Evolutionary conservation across 345 rosid species (phyloP), one percentile per base, ranked within the genome.

Genomic region (Brassica carinata): DNA sequence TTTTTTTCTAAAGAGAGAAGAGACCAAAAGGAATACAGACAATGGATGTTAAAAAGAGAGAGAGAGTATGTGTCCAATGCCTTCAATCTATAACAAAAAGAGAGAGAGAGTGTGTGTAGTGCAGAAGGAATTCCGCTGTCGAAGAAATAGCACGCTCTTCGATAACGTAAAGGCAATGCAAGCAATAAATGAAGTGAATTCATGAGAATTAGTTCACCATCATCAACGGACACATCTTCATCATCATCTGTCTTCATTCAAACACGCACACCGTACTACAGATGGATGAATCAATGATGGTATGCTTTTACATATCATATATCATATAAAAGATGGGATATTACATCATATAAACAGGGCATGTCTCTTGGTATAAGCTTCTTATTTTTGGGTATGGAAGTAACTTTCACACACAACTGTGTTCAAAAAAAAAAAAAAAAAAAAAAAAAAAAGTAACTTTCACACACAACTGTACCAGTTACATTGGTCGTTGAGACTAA

Each of bases 91-190:
- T 34, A 34, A 34, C 7, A 34, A 34, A 38, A 40, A 40, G 8
- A n/a, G 14, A 34, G n/a, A 30, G 26, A 31, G 62, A 65, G 34
- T 55, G 48, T 23, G 26, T 23, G 26, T 23, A 23, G n/a, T 4
- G 64, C 75, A 79, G 77, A 72, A 72, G 63, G 82, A 75, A 79
- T 74, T 82, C 81, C 85, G 64, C 59, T 78, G 75, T 87, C 87
- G 69, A 64, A 30, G 73, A 67, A 76, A 84, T 76, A 72, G 85
- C 91, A 87, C 86, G 87, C 87, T 61, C 75, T 81, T 86, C 83
- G 77, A 80, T 76, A 81, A 81, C 84, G 77, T 81, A 79, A 81
- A 71, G 84, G 73, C 57, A 87, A 81, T 86, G 85, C 78, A 76
- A 71, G 33, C 81, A 81, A 18, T 81, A 81, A 81, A 81, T 81